Base-by-base conservation (phyloP, 106 monocot genomes). In the Apostasia ramifera region DNA sequence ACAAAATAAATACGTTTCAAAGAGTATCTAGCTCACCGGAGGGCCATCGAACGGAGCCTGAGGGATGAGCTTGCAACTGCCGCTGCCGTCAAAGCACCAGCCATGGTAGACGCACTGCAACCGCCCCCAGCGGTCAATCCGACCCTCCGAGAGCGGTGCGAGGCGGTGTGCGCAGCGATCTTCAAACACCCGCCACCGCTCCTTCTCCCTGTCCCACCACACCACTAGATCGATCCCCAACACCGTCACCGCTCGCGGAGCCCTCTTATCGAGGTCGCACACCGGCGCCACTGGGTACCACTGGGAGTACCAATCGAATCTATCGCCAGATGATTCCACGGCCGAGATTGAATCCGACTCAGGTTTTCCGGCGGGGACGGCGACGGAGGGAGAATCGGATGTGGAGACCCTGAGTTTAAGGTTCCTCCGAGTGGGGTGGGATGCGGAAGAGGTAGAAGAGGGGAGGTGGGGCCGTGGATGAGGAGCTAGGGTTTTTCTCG, bases 81-180 rank as follows among this genome's bases (percentile, higher is more conserved):
- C 95, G 5, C 41, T 26, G 61, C 95, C 92, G 59, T 89, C 89
- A 59, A 97, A 97, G 78, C 95, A 97, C 95, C 95, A 97, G 10
- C 95, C 95, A 64, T 97, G 95, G 73, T 97, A 97, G 12, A 92
- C 95, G 75, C 95, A 97, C 84, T 97, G 95, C 46, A 97, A 76
- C 49, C 95, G 77, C 14, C 95, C 92, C 84, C 59, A 59, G 14
- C 59, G 71, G 59, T 97, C 95, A 39, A 97, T 81, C 63, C 95
- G 72, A 7, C 95, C 95, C 76, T 97, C 89, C 26, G 95, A 97
- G 54, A 97, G 86, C 45, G 95, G 95, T 1, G 92, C 95, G 5
- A 97, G 82, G 38, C 95, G 83, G 76, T 97, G 95, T 4, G 95
- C 92, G 62, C 95, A 97, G 53, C 67, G 56, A 60, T 97, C 95